These are phyloP conservation scores for Leccinellum rugosiceps DNA, from an alignment of 768 basidiomycete genomes.

Conservation along the genomic window DNA sequence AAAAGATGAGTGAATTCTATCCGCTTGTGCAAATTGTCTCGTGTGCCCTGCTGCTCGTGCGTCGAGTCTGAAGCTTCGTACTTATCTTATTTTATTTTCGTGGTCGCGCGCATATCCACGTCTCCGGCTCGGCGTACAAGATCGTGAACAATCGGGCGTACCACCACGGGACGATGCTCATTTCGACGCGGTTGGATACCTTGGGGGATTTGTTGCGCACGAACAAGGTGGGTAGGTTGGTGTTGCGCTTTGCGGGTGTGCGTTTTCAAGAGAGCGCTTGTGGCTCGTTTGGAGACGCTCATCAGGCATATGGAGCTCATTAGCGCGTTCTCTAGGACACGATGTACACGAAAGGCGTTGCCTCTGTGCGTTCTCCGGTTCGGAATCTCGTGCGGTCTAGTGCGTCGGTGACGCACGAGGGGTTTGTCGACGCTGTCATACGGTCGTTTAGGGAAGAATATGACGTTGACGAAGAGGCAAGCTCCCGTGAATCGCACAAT, in stretches of 20 bases:
- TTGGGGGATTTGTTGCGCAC: slow-evolving; percentile 70
- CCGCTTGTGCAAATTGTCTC: not conserved
- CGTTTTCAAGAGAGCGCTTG: not conserved
- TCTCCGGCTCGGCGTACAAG: slow-evolving; percentile 98
- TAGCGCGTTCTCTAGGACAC: slow-evolving; percentile 48
- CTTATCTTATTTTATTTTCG: not conserved
- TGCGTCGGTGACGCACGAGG: slow-evolving; percentile 54
- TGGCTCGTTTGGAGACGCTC: not conserved
- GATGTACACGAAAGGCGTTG: slow-evolving; percentile 82
- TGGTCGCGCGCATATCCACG: slow-evolving; percentile 42
- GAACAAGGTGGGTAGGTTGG: slow-evolving; percentile 55
- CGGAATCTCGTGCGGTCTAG: slow-evolving; percentile 68
- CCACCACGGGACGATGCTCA: slow-evolving; percentile 98
- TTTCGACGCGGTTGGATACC: slow-evolving; percentile 70
- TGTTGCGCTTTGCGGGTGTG: not conserved
- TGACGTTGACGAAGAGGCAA: slow-evolving; percentile 34
- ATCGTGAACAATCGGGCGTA: slow-evolving; percentile 88
- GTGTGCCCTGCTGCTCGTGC: not conserved
- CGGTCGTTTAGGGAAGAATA: slow-evolving; percentile 66
- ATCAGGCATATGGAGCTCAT: not conserved
- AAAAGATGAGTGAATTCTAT: slow-evolving; percentile 73
- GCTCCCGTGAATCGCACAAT: not conserved
- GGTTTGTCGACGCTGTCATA: slow-evolving; percentile 68
- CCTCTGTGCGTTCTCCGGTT: slow-evolving; percentile 91
- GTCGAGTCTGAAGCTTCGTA: not conserved